These are phyloP conservation scores for Cyclotella baltica DNA, from an alignment of 108 stramenopile species.

Conservation along the genomic window DNA sequence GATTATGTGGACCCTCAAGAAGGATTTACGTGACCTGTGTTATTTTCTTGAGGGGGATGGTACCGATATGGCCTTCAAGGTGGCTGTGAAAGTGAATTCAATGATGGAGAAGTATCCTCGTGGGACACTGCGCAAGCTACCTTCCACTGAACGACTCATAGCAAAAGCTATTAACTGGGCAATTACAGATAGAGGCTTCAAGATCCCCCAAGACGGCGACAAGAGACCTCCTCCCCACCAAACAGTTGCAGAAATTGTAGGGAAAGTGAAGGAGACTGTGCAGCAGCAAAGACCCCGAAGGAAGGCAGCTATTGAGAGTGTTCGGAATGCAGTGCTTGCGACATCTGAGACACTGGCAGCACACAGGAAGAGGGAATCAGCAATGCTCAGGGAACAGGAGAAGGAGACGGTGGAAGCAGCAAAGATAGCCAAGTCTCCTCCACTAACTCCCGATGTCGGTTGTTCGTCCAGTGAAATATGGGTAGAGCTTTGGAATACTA, in stretches of 20 bases:
- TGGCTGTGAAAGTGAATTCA: not conserved
- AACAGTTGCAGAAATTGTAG: not conserved
- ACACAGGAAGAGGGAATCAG: not conserved
- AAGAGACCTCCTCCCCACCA: not conserved
- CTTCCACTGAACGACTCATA: not conserved
- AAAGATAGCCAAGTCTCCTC: not conserved
- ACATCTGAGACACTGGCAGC: not conserved
- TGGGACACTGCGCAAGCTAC: not conserved
- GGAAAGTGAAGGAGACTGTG: not conserved
- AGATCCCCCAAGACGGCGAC: not conserved
- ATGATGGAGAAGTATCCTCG: not conserved
- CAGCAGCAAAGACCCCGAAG: not conserved
- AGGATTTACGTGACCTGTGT: not conserved
- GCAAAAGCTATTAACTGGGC: not conserved
- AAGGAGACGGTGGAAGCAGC: not conserved
- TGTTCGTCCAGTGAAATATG: no score
- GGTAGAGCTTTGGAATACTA: no score
- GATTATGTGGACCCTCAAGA: not conserved
- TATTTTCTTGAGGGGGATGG: constrained; percentile 5
- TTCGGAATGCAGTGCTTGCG: not conserved
- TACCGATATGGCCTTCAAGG: not conserved
- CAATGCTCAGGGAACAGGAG: not conserved
- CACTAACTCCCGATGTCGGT: not conserved
- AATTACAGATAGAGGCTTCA: not conserved
- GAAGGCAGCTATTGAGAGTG: not conserved